Conservation (phyloP, 2,329 filamentous ascomycete species). For the Emericellopsis atlantica region DNA sequence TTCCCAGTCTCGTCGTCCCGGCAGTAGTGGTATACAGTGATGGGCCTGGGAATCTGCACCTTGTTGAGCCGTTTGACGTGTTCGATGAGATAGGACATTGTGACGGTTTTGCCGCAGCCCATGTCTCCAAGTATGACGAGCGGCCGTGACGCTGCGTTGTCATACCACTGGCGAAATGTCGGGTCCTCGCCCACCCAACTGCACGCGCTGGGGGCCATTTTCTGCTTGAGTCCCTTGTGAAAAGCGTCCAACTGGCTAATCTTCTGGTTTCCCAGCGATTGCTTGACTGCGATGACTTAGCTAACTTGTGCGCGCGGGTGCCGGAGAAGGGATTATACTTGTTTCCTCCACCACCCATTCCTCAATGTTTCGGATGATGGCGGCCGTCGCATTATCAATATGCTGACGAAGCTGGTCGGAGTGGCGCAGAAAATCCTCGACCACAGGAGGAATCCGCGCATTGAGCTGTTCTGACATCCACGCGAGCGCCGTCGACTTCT, state of each 20-base stretch:
- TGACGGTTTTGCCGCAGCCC: constrained; percentile 2
- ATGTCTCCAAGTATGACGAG: constrained; percentile 1
- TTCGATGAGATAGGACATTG: constrained; percentile 1
- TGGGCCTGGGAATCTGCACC: not conserved
- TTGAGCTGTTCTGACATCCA: constrained; percentile 3
- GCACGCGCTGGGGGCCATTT: constrained; percentile 1
- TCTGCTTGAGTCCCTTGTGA: not conserved
- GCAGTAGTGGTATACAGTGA: constrained; percentile 2
- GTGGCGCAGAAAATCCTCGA: constrained; percentile 1
- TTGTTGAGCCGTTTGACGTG: constrained; percentile 1
- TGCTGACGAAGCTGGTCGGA: not conserved
- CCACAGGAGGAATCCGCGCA: constrained; percentile 1
- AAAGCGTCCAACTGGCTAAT: not conserved
- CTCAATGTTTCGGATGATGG: not conserved
- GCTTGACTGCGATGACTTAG: too few relatives aligned
- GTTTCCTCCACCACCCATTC: not conserved
- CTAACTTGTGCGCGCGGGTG: too few relatives aligned
- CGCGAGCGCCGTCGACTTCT: not conserved
- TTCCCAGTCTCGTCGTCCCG: not conserved
- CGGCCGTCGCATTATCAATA: not conserved
- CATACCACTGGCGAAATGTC: constrained; percentile 1
- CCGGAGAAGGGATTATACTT: not conserved
- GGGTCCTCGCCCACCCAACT: not conserved
- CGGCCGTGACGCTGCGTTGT: not conserved
- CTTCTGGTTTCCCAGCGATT: too few relatives aligned